Base-by-base conservation (phyloP, 2,329 filamentous ascomycete genomes). In the Apiospora sp. region DNA sequence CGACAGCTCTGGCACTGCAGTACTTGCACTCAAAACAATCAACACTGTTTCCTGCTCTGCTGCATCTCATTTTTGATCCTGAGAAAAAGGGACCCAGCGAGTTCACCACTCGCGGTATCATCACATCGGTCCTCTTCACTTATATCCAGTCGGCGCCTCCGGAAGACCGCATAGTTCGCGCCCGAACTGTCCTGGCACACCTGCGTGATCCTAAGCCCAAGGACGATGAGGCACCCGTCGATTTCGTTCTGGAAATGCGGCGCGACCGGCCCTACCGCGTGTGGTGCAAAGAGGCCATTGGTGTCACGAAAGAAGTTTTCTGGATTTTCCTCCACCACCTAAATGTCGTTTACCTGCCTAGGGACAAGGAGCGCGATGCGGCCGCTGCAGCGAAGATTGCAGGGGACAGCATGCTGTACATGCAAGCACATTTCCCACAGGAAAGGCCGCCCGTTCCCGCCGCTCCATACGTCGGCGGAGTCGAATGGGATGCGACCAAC, bases 401-500 rank as follows among this genome's bases (percentile, higher is more conserved):
- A 73, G 78, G 64, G 43, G 82, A 84, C n/a, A 81, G 81, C 48
- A 88, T 89, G 76, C 87, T 87, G 68, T 93, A 90, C 86, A 93
- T 92, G 87, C 80, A 87, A 68, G 87, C 89, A 24, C 90, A 95
- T 82, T 98, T 98, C 80, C 96, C 96, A 0, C 90, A 92, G 67
- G 93, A 95, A 76, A 91, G 95, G 0, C 93, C 95, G 4, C 96
- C 96, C 0, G 95, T 98, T 0, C 94, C 96, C 37, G 96, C 96
- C 22, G 96, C 96, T 6, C 96, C 96, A 0, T 98, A 98, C 80
- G 95, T 98, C 58, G 96, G 96, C 68, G 96, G 96, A 71, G 96
- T 98, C 13, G 96, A 99, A 83, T 98, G 96, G 96, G 96, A 98
- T 80, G 96, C 96, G 3, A 98, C 96, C 13, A 98, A 98, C 82